Base-by-base conservation (phyloP, 768 basidiomycete species). In the Boletus rubropictus region DNA sequence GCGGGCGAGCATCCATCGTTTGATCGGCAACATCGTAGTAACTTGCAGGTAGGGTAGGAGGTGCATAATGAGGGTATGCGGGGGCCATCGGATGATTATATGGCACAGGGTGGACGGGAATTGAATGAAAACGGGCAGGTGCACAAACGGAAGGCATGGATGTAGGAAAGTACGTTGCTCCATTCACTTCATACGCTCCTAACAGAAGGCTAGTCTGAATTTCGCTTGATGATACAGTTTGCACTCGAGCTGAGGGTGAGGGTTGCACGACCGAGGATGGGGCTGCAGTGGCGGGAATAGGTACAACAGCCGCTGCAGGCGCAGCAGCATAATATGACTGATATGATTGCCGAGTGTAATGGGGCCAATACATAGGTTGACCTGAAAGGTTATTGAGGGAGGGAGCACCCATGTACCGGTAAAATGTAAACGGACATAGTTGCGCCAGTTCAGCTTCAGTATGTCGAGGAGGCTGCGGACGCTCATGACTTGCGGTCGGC, bases 271-370 rank as follows among this genome's bases (percentile, higher is more conserved):
- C 24, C 9, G 44, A 22, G 15, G 49, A 9, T 1, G 45, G 46
- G 1, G 33, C 39, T 9, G 39, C 24, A 21, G 37, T 29, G 1
- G 40, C 10, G 0, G 45, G 41, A 3, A 54, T 9, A 36, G 48
- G 39, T n/a, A 46, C 36, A 3, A 31, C 33, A 11, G 44, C 53
- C 42, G 50, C 37, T 18, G 55, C 44, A 36, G 63, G 56, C 27
- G 58, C 45, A 14, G 62, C 33, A 60, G 65, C 54, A 63, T 64
- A 54, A 58, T 69, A 37, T 54, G 63, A 49, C 58, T 65, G 44
- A 48, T 58, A 46, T 39, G 42, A 34, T 20, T 51, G 50, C 49
- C 53, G 53, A 29, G 47, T 4, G 4, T 42, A 52, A 8, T 41
- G 36, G 3, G 60, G 44, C 61, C 58, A 59, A 43, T 52, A 50